Conservation (phyloP, 306 rosid genomes). For the Trichosanthes truncata region DNA sequence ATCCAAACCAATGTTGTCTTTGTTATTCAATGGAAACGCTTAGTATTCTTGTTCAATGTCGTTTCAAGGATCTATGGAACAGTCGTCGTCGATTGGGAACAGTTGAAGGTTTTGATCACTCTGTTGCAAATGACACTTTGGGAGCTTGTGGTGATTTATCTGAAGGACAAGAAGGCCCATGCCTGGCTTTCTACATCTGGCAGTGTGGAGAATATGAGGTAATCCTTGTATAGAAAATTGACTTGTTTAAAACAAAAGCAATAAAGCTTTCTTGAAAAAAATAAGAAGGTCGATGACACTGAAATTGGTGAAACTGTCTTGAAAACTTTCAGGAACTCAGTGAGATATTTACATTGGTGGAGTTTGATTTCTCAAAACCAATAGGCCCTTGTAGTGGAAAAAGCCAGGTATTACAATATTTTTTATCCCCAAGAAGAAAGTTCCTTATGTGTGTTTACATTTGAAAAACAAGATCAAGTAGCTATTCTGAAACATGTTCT, state of each 20-base stretch:
- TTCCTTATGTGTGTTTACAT: not conserved
- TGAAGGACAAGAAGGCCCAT: conserved; percentile 46
- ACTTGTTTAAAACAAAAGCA: not conserved
- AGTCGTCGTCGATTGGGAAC: conserved; percentile 58
- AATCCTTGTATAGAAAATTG: conserved; percentile 13
- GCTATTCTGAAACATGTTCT: not conserved
- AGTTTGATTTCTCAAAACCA: conserved; percentile 70
- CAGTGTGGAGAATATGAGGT: conserved; percentile 75
- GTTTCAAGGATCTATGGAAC: conserved; percentile 64
- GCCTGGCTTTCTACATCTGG: conserved; percentile 60
- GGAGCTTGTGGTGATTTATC: conserved; percentile 73
- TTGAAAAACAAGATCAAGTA: not conserved
- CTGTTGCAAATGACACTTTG: conserved; percentile 49
- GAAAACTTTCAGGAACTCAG: conserved; percentile 68
- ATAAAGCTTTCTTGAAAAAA: conserved; percentile 2
- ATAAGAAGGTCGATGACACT: not conserved
- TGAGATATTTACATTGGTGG: conserved; percentile 56
- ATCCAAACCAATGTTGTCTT: not conserved
- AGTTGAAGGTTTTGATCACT: conserved; percentile 76
- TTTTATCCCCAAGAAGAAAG: not conserved
- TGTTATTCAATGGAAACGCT: not conserved
- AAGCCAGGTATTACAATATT: conserved; percentile 43
- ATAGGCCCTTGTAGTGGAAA: conserved; percentile 47
- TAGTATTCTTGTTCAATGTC: not conserved
- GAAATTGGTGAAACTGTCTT: not conserved